These are phyloP conservation scores for Brassica rapa DNA, from an alignment of 345 rosid species.

Conservation along the genomic window DNA sequence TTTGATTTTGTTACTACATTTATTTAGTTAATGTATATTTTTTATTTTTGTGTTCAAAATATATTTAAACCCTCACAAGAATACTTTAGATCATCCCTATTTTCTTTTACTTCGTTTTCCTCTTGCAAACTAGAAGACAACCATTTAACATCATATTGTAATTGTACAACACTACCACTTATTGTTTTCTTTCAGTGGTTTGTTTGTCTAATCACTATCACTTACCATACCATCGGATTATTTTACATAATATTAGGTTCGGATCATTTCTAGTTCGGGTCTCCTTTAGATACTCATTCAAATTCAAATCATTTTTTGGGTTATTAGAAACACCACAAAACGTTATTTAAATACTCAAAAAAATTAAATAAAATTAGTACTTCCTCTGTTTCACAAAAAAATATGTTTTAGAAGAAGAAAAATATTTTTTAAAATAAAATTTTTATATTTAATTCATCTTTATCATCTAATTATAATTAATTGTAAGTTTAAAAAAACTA, in stretches of 20 bases:
- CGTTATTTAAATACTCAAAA: background rate
- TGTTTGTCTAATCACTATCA: background rate
- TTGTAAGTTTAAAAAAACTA: too few relatives aligned
- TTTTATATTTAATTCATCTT: too few relatives aligned
- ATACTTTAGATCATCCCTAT: background rate
- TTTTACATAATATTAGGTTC: too few relatives aligned
- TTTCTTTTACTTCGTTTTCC: background rate
- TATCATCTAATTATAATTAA: background rate
- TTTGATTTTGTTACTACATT: slow-evolving; percentile 17
- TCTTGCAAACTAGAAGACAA: background rate
- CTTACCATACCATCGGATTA: background rate
- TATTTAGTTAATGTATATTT: slow-evolving; percentile 4
- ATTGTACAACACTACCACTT: background rate
- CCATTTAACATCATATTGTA: background rate
- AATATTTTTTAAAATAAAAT: too few relatives aligned
- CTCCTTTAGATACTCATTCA: background rate
- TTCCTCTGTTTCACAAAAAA: background rate
- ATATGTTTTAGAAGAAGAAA: too few relatives aligned
- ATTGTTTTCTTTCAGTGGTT: background rate
- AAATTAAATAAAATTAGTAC: too few relatives aligned
- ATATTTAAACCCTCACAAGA: background rate
- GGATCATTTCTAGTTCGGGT: background rate
- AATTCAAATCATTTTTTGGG: too few relatives aligned
- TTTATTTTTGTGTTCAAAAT: background rate
- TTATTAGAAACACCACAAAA: background rate